Evolutionary conservation across 2,329 filamentous ascomycete genomes (phyloP).

Genomic region (Colletotrichum sp.): DNA sequence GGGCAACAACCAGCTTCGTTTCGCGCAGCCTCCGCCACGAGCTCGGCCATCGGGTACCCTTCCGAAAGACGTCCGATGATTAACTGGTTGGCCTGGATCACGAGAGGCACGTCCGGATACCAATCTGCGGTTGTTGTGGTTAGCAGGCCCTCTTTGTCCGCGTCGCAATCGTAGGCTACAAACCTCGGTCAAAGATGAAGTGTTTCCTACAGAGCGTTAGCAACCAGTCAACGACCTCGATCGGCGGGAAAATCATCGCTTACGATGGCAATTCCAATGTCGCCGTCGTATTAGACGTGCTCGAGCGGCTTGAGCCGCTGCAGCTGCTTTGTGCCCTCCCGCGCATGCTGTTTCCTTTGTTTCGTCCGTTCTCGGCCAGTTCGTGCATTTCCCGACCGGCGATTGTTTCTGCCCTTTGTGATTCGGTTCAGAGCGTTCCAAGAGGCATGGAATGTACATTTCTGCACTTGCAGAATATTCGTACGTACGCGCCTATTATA

Average conservation of each 20-base stretch:
- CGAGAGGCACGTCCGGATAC: constrained; percentile 17
- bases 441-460: background rate
- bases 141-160: background rate
- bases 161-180: background rate
- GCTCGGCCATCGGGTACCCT: constrained; percentile 5
- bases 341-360: background rate
- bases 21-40: constrained; percentile 7
- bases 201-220: background rate
- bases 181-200: constrained; percentile 19
- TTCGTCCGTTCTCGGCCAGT: background rate
- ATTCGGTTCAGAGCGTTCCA: background rate
- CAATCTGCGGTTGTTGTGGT: background rate
- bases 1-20: constrained; percentile 13
- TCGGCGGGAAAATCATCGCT: background rate
- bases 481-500: background rate
- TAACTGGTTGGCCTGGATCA: constrained; percentile 16
- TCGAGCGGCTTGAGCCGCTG: constrained; percentile 16
- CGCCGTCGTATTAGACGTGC: background rate
- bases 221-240: background rate
- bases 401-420: background rate
- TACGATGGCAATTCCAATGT: background rate
- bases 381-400: background rate
- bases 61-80: constrained; percentile 15
- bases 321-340: constrained; percentile 9
- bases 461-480: background rate